Evolutionary conservation across 257 asterid genomes (phyloP), one percentile per base, ranked within the genome.

Genomic region (Paulownia fortunei): DNA sequence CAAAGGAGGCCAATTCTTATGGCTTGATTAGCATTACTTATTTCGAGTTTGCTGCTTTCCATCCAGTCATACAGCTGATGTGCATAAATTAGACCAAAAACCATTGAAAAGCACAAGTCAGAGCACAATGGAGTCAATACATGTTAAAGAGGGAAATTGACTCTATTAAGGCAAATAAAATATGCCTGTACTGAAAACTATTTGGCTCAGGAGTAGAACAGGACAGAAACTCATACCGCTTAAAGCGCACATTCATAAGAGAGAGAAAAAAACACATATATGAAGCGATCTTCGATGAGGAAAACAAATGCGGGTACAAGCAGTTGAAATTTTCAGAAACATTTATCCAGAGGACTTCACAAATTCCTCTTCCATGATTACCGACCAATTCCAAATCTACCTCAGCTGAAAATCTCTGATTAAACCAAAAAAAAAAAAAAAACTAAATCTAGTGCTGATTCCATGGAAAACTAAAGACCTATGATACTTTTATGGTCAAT

Each of bases 11-110:
- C 87, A 58, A 93, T 86, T 61, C 84, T 86, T 65, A 87, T 67
- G 58, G 97, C 97, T 21, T 73, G 85, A 69, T 90, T 92, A 49
- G 87, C 81, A 68, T 82, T 77, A 13, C 49, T 86, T 49, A 79
- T 30, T 56, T 46, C n/a, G 8, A 88, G 23, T 8, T 83, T 82
- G 78, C 81, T 80, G 87, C 76, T 81, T 34, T 88, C 91, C 83
- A 87, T 69, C 97, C 98, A 93, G 39, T 89, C 89, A 52, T 83
- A 85, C 41, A 93, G 72, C 98, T 93, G 90, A 79, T 75, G 55
- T 46, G 34, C 5, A 56, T 21, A 71, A 74, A 58, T 59, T 21
- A 73, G 46, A 44, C 41, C 72, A 34, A 49, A 58, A 77, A 18
- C 24, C 16, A 51, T 16, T 21, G 52, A 72, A 42, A 80, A 59